Evolutionary conservation across 106 monocot genomes (phyloP).

Genomic region (Gastrodia elata): DNA sequence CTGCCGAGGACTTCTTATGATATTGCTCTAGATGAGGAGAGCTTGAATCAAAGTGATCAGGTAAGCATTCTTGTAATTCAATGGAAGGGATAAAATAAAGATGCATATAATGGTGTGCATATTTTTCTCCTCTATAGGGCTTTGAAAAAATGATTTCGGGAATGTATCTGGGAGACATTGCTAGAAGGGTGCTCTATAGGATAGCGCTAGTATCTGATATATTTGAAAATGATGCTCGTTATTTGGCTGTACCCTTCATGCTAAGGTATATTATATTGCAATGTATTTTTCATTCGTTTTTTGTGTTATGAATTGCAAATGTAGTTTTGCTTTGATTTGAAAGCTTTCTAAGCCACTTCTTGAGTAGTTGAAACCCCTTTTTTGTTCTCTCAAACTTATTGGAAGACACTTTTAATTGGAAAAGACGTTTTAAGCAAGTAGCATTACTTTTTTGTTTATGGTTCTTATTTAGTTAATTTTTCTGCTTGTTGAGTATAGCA

Average conservation of each 20-base stretch:
- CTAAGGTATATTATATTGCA: slow-evolving; percentile 45
- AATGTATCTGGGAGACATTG: slow-evolving; percentile 92
- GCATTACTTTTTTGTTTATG: not conserved
- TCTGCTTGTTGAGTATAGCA: not conserved
- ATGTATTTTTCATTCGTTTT: not conserved
- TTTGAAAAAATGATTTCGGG: slow-evolving; percentile 99
- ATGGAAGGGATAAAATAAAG: not conserved
- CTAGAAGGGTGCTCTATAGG: slow-evolving; percentile 61
- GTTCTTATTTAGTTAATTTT: not conserved
- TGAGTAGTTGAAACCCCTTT: not conserved
- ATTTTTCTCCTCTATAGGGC: slow-evolving; percentile 39
- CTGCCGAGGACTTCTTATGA: slow-evolving; percentile 89
- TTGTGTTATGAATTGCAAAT: not conserved
- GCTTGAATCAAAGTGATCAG: slow-evolving; percentile 75
- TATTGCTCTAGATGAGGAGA: slow-evolving; percentile 71
- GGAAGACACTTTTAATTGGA: not conserved
- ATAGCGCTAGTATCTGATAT: slow-evolving; percentile 69
- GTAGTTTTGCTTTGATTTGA: not conserved
- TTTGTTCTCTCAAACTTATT: not conserved
- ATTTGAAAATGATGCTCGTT: slow-evolving; percentile 52
- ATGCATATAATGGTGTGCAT: too few species aligned
- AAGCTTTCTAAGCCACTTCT: not conserved
- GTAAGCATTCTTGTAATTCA: slow-evolving; percentile 21
- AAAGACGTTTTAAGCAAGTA: not conserved
- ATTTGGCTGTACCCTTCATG: slow-evolving; percentile 45